Base-by-base conservation (phyloP, 306 rosid species). In the Hippophae rhamnoides region DNA sequence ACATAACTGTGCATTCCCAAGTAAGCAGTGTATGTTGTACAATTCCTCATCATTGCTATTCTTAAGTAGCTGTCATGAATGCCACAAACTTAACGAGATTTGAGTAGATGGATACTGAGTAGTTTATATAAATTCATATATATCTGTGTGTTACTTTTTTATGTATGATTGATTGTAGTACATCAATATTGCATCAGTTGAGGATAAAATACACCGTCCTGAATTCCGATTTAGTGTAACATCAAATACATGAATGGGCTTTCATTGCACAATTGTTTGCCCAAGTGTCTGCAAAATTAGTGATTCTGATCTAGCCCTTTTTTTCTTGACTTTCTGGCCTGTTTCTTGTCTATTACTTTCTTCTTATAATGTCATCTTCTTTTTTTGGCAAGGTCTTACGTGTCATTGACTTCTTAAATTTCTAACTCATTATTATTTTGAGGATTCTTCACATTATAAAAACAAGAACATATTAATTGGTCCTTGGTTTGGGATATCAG, bases 1-100 rank as follows among this genome's bases (percentile, higher is more conserved):
- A 88, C 56, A 80, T 85, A 69, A 82, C 84, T 63, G 85, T 79
- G 42, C 83, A 81, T 80, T 85, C 93, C 57, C 96, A 92, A 80
- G 99, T 87, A 85, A 85, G 96, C 72, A 18, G 10, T 7, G 13
- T 70, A 65, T 66, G 73, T 81, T 47, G 31, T 27, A 9, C 52
- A 44, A 56, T 41, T 40, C 11, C 64, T 43, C 57, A 11, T 56
- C 40, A 9, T 23, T 18, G 43, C 13, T 8, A 27, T 45, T 45
- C 42, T 31, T 47, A 11, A 12, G 53, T 6, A 49, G 13, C 62
- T 57, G 53, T 26, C 23, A 31, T 46, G 25, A 27, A 27, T 27
- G 4, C 38, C 38, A 27, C 38, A 27, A 27, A 27, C 38, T 27
- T 27, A 27, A 27, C 3, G 38, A 31, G 38, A 31, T 31, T 31